Base-by-base conservation (phyloP, 306 rosid genomes). In the Cicer bijugum region DNA sequence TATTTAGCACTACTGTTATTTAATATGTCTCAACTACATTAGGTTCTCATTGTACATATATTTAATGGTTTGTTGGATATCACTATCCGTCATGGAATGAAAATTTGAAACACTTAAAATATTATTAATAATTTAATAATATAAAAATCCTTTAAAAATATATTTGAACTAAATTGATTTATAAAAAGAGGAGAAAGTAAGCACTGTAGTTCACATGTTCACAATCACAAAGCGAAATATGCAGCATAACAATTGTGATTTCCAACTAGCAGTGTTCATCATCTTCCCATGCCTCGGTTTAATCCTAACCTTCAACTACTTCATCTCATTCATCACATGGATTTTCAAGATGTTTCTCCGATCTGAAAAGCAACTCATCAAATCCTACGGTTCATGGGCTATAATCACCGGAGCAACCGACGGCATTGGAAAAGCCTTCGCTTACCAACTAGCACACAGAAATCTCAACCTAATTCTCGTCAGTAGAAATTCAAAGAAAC, bases 381-480 rank as follows among this genome's bases (percentile, higher is more conserved):
- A 11, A 45, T 51, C 17, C 76, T 84, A 81, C 45, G 88, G 88
- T 19, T 38, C 85, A 0, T 84, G 88, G 88, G 88, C 85, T 8
- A 40, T 84, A 12, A 19, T 84, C 71, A 84, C 85, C 50, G 88
- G 88, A 44, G 81, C 88, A 72, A 78, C 85, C 8, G 85, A 81
- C 14, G 88, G 88, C 5, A 84, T 84, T 60, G 88, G 85, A 3
- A 78, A 75, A 67, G 88, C 88, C 74, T 23, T 84, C 11, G 64
- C 88, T 16, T 0, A 12, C 5, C 73, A 68, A 7, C 76, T 84
- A 1, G 85, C 85, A 7, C 14, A 17, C 12, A 50, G 73, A 9
- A 76, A 76, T 0, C 81, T 89, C 39, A 89, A 89, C 90, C 71
- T 93, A 2, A 6, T 93, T 17, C 84, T 93, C 0, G 86, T 93